Conservation (phyloP, 2,329 filamentous ascomycete genomes). For the Dothistroma pini region DNA sequence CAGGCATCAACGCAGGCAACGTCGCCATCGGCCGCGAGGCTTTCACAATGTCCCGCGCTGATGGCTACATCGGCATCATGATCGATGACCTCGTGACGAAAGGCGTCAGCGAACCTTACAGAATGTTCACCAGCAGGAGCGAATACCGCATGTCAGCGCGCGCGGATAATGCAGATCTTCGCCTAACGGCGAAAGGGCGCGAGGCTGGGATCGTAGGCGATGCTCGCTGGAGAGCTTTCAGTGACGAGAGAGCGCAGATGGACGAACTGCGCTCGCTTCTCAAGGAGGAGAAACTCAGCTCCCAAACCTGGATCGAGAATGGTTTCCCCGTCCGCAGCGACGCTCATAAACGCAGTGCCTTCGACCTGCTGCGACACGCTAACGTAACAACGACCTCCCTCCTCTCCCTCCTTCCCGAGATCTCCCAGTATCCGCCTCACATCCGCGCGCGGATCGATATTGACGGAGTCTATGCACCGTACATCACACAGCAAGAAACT, state of each 20-base stretch:
- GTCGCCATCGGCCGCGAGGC: conserved; percentile 62
- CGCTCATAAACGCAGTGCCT: conserved; percentile 63
- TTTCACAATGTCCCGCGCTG: conserved; percentile 70
- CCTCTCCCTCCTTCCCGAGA: conserved; percentile 53
- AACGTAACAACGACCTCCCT: conserved; percentile 59
- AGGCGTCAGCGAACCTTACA: conserved; percentile 92
- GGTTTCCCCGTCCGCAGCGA: conserved; percentile 69
- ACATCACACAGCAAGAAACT: conserved; percentile 68
- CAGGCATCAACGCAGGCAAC: conserved; percentile 91
- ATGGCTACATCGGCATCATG: conserved; percentile 98
- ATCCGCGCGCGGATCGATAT: conserved; percentile 70
- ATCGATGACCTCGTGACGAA: conserved; percentile 97
- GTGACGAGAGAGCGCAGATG: conserved; percentile 63
- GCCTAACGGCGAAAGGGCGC: conserved; percentile 76
- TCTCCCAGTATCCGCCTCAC: conserved; percentile 52
- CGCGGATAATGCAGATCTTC: conserved; percentile 88
- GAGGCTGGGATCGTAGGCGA: conserved; percentile 75
- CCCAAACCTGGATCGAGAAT: conserved; percentile 62
- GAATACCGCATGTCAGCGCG: conserved; percentile 92
- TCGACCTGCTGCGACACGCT: conserved; percentile 72
- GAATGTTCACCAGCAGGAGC: conserved; percentile 95
- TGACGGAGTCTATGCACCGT: conserved; percentile 82
- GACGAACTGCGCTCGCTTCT: conserved; percentile 59
- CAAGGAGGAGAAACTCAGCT: conserved; percentile 53
- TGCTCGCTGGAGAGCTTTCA: conserved; percentile 68